Evolutionary conservation across 1,284 basidiomycete species (phyloP).

Genomic region (Cutaneotrichosporon sp.): DNA sequence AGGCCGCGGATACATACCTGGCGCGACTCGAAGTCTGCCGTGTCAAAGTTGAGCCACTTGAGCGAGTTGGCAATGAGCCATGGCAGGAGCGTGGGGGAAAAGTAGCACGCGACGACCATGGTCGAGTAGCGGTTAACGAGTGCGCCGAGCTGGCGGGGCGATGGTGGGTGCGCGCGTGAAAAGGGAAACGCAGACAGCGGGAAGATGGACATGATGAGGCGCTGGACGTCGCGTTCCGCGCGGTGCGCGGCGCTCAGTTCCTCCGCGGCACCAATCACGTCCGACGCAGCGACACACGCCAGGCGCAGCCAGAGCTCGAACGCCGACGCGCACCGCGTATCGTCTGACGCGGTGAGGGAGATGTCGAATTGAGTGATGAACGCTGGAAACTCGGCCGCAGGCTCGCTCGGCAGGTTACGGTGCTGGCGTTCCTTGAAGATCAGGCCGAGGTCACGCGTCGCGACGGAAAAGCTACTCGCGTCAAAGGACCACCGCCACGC

Average conservation of each 20-base stretch:
- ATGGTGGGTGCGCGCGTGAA: conserved; percentile 56
- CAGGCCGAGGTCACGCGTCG: conserved; percentile 60
- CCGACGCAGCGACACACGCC: conserved; percentile 47
- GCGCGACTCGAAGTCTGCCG: conserved; percentile 66
- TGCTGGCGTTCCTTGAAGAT: conserved; percentile 78
- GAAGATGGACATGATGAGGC: conserved; percentile 70
- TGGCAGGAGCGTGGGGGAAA: conserved; percentile 57
- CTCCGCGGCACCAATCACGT: conserved; percentile 36
- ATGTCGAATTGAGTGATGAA: conserved; percentile 67
- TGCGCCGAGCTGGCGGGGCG: conserved; percentile 63
- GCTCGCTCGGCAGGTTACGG: conserved; percentile 68
- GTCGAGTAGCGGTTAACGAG: conserved; percentile 81
- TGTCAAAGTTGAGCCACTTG: conserved; percentile 54
- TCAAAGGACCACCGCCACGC: conserved; percentile 72
- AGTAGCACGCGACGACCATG: conserved; percentile 67
- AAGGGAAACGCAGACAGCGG: conserved; percentile 63
- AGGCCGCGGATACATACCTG: conserved; percentile 69
- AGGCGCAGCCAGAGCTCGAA: conserved; percentile 68
- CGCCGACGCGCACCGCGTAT: conserved; percentile 59
- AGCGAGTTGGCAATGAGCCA: conserved; percentile 53
- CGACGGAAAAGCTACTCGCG: conserved; percentile 59
- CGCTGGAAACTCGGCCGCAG: conserved; percentile 62
- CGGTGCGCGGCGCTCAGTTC: conserved; percentile 44
- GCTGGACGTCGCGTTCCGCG: conserved; percentile 56
- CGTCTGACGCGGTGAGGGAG: conserved; percentile 54